Base-by-base conservation (phyloP, 2,329 filamentous ascomycete species). In the Pseudocercospora fijiensis region DNA sequence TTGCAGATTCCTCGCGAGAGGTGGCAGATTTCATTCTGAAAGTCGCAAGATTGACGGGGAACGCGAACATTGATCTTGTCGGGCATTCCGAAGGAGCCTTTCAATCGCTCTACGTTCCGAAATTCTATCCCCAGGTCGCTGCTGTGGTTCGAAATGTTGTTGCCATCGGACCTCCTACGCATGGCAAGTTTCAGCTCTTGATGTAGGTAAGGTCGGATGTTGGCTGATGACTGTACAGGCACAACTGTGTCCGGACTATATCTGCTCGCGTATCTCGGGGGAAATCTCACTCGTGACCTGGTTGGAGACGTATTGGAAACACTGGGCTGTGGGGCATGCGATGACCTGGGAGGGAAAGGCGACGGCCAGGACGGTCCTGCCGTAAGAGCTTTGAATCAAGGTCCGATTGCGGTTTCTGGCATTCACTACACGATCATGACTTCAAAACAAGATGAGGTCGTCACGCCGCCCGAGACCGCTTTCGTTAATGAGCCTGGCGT, bases 401-500 rank as follows among this genome's bases (percentile, higher is more conserved):
- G 66, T 9, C 63, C 63, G 2, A 64, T 67, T 26, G 61, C 64
- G 3, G 58, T 66, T 30, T 37, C 60, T 56, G 61, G 64, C 3
- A 56, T 67, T 20, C 60, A 28, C 9, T 67, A 67, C 37, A 66
- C 64, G 0, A 61, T 67, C 26, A 27, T 66, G 22, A 64, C 61
- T 10, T 60, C 64, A 4, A 60, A 13, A 27, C 55, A 64, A 22
- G 66, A 67, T 56, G 63, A 67, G 53, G 45, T 66, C 45, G 53
- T 66, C n/a, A 64, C 53, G 3, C 66, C 66, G 9, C 51, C 64
- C 3, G 41, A 30, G 20, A 65, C 64, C 4, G 62, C 66, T 1
- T 67, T 67, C 16, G 58, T 67, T 13, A 24, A 60, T 10, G 64
- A 67, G 47, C 55, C 57, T 6, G 61, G 61, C 1, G 66, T 67